A percentile compares a stretch with the other conserved stretches of the same genome.
Conservation (phyloP, 1,139 yeast genomes). For the Saccharomyces pastorianus region DNA sequence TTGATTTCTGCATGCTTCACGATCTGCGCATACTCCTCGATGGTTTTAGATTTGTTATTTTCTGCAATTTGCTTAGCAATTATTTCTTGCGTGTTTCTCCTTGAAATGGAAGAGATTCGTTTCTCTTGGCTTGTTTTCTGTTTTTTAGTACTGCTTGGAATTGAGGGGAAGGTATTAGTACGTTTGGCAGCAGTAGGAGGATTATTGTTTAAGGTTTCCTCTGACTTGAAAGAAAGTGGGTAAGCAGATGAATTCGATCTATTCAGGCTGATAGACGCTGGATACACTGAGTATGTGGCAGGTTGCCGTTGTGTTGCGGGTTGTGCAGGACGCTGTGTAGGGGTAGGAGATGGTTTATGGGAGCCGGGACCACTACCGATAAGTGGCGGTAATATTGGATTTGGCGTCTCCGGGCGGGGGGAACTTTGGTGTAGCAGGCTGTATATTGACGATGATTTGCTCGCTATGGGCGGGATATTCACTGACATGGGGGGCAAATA, state of each 20-base stretch:
- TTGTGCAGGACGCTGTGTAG: background rate
- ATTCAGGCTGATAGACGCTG: background rate
- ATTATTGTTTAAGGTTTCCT: background rate
- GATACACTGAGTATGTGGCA: background rate
- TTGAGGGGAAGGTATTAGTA: background rate
- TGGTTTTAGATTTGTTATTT: slow-evolving; percentile 23
- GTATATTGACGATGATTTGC: background rate
- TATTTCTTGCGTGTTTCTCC: background rate
- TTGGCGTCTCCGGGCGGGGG: background rate
- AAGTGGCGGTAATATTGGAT: background rate
- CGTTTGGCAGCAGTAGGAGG: background rate
- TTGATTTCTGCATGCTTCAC: slow-evolving; percentile 29
- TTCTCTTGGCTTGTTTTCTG: background rate
- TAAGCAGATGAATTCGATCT: background rate
- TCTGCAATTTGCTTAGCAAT: slow-evolving; percentile 24
- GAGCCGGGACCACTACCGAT: background rate
- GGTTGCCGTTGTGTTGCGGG: background rate
- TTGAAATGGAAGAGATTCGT: background rate
- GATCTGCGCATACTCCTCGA: slow-evolving; percentile 25
- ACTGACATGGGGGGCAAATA: background rate
- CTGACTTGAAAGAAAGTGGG: background rate
- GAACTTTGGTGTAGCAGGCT: background rate
- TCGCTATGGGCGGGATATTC: background rate
- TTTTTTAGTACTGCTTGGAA: background rate
- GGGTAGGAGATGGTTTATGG: background rate